Percentiles rank a stretch among this genome's conserved stretches.
phyloP scores from a whole-genome alignment of 2,329 filamentous ascomycete genomes.

The Coniochaeta hoffmannii region DNA sequence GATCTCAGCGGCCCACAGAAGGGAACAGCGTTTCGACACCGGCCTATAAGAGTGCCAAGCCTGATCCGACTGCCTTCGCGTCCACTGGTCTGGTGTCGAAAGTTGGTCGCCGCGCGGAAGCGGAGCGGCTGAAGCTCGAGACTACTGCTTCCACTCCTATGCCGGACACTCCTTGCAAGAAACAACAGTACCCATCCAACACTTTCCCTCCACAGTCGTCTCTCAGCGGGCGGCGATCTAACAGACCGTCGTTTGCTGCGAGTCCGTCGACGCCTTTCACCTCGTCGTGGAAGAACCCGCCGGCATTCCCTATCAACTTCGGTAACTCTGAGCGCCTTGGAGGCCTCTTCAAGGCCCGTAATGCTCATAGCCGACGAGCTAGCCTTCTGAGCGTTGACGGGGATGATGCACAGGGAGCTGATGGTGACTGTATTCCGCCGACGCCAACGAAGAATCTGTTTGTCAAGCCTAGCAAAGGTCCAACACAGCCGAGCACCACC shows the following conservation, averaged over 20 bases:
- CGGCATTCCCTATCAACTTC: constrained; percentile 30
- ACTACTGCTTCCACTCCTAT: constrained; percentile 48
- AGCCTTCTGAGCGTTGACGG: constrained; percentile 79
- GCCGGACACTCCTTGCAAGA: constrained; percentile 96
- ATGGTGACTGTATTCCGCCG: constrained; percentile 71
- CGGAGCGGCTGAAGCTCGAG: constrained; percentile 32
- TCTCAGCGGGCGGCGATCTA: constrained; percentile 52
- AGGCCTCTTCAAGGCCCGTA: constrained; percentile 55
- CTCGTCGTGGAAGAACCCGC: constrained; percentile 33
- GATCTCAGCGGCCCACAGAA: constrained; percentile 36
- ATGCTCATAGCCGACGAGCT: constrained; percentile 40
- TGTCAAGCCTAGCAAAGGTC: constrained; percentile 26
- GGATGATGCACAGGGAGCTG: constrained; percentile 45
- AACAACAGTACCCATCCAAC: constrained; percentile 62
- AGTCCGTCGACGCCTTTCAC: constrained; percentile 78
- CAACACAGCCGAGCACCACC: constrained; percentile 7
- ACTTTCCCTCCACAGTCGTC: constrained; percentile 52
- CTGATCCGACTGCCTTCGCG: constrained; percentile 78
- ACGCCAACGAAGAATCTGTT: constrained; percentile 77
- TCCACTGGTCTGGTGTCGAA: constrained; percentile 95
- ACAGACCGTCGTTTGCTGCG: constrained; percentile 62
- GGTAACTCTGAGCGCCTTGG: constrained; percentile 53
- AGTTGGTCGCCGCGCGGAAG: constrained; percentile 74
- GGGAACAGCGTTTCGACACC: constrained; percentile 59
- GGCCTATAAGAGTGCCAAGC: constrained; percentile 68